Base-by-base conservation (phyloP, 495 filamentous ascomycete genomes). In the Lichenothelia convexa region DNA sequence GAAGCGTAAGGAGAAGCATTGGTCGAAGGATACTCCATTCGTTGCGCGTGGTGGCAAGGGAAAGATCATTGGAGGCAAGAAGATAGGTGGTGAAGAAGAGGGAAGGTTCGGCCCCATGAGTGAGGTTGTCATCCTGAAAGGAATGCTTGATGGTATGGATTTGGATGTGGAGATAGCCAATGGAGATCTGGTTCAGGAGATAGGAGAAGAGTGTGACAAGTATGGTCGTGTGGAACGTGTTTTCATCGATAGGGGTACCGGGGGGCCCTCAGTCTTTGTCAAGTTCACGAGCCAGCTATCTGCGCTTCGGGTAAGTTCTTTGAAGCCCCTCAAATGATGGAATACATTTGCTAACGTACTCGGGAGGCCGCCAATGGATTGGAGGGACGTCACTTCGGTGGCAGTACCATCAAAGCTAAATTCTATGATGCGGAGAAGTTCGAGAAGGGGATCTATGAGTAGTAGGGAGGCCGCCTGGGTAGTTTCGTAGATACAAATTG, bases 201-300 rank as follows among this genome's bases (percentile, higher is more conserved):
- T 97, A 51, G 89, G 89, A 15, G 81, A 92, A 40, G 82, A 89
- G 54, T 94, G 87, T 55, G 68, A 80, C 32, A 80, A 85, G 69
- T 97, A 93, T 53, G 89, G 89, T 7, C 64, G 68, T 17, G 83
- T 97, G 2, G 84, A 93, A 59, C 59, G 84, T 44, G 67, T 97
- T 13, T 75, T 71, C 45, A 75, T 94, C 26, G 63, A 81, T 43
- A 60, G 68, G 23, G 58, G 57, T 11, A 63, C 57, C 2, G 53
- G 59, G 9, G 58, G 65, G 22, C 56, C 68, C 4, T 69, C 71
- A 15, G 87, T 95, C 12, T 97, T 89, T 58, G 79, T 97, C 45
- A 79, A 87, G 56, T 97, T 95, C 49, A 81, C 75, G 0, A 77
- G 73, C 42, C 68, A 70, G 46, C 55, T 93, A 33, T 82, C 75